Percentiles rank a stretch among this genome's conserved stretches.
Conservation (phyloP, 1,284 basidiomycete species). For the Cryptococcus deneoformans region DNA sequence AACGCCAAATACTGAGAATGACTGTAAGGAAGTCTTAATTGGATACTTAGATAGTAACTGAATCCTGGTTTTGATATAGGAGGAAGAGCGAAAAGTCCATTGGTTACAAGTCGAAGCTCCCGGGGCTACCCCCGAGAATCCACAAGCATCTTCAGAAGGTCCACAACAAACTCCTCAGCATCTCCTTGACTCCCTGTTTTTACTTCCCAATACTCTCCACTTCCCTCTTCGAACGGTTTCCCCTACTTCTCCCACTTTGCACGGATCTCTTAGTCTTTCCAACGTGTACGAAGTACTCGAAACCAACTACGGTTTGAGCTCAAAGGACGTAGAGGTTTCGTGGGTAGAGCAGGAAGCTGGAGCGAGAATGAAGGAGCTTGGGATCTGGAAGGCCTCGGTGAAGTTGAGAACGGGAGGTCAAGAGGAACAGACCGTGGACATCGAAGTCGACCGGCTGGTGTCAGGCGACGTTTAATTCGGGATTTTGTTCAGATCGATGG, state of each 20-base stretch:
- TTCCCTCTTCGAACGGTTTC: slow-evolving; percentile 35
- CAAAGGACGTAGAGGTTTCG: slow-evolving; percentile 20
- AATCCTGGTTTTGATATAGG: neutral
- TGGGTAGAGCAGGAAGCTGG: slow-evolving; percentile 25
- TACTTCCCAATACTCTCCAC: slow-evolving; percentile 19
- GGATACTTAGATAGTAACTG: neutral
- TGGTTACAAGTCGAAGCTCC: slow-evolving; percentile 3
- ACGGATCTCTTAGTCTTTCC: slow-evolving; percentile 37
- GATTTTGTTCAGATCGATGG: too few relatives aligned
- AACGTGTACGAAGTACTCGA: slow-evolving; percentile 29
- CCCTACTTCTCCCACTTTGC: slow-evolving; percentile 24
- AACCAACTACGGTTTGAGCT: slow-evolving; percentile 16
- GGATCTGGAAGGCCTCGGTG: slow-evolving; percentile 21
- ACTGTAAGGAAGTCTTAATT: slow-evolving; percentile 8
- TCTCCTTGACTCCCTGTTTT: slow-evolving; percentile 21
- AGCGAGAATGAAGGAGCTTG: slow-evolving; percentile 38
- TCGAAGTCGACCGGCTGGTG: slow-evolving; percentile 24
- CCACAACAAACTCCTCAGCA: slow-evolving; percentile 21
- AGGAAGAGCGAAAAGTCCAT: slow-evolving; percentile 7
- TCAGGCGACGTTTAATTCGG: neutral
- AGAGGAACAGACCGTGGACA: slow-evolving; percentile 17
- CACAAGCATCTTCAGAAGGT: slow-evolving; percentile 10
- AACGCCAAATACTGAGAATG: slow-evolving; percentile 10
- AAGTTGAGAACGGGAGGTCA: slow-evolving; percentile 21
- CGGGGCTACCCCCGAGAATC: neutral